Evolutionary conservation across 2,329 filamentous ascomycete species (phyloP).

Genomic region (Plenodomus lindquistii): DNA sequence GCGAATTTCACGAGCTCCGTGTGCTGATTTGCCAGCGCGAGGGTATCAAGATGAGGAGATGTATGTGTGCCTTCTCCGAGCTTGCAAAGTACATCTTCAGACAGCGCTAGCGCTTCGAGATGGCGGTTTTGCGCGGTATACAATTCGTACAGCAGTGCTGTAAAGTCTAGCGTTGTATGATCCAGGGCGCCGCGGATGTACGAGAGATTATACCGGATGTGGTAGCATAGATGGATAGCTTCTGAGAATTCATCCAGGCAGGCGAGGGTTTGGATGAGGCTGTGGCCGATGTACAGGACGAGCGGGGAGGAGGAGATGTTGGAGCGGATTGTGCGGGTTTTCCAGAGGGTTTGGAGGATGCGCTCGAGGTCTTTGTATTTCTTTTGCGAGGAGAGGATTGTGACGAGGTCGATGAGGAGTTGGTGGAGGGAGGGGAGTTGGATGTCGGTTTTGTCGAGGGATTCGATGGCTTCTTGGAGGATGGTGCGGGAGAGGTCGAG

Average conservation of each 20-base stretch:
- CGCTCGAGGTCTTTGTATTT: constrained; percentile 48
- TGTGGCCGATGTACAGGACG: constrained; percentile 25
- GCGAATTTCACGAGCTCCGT: too few species aligned
- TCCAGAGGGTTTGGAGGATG: constrained; percentile 41
- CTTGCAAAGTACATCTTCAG: too few species aligned
- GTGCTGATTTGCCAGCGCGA: too few species aligned
- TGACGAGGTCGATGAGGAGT: constrained; percentile 48
- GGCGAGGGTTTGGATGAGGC: constrained; percentile 26
- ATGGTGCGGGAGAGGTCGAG: constrained; percentile 44
- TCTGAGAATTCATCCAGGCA: constrained; percentile 17
- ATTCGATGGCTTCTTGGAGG: constrained; percentile 43
- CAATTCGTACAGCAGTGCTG: too few species aligned
- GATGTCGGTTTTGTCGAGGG: constrained; percentile 44
- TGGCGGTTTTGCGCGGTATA: too few species aligned
- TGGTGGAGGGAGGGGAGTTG: constrained; percentile 45
- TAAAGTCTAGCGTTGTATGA: too few species aligned
- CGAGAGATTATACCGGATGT: too few species aligned
- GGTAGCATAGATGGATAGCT: too few species aligned
- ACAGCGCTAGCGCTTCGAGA: too few species aligned
- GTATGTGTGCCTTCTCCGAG: too few species aligned
- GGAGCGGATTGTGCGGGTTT: constrained; percentile 25
- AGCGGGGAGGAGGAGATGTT: constrained; percentile 25
- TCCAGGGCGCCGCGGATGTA: too few species aligned
- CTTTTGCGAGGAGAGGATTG: constrained; percentile 47
- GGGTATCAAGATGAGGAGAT: too few species aligned